Evolutionary conservation across 2,329 filamentous ascomycete species (phyloP).

Genomic region (Fusarium napiforme): DNA sequence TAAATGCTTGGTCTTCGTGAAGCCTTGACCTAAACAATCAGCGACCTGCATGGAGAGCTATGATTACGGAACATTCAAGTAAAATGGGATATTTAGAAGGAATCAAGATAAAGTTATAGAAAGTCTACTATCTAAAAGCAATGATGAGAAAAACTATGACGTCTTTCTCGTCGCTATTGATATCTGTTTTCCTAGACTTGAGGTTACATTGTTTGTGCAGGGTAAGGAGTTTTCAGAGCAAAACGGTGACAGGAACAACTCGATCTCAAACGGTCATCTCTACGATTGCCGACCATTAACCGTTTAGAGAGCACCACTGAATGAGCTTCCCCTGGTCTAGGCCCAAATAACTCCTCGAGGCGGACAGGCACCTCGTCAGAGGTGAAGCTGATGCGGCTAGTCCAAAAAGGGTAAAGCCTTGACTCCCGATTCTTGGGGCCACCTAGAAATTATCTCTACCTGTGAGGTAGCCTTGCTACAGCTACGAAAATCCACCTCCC

Average conservation of each 20-base stretch:
- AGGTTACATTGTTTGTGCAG: neutral
- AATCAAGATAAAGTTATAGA: neutral
- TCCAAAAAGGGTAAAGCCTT: conserved; percentile 30
- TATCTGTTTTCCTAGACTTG: neutral
- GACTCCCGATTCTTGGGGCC: conserved; percentile 44
- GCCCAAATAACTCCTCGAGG: conserved; percentile 18
- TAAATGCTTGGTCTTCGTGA: too few relatives aligned
- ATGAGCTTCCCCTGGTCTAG: conserved; percentile 33
- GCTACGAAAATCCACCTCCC: conserved; percentile 49
- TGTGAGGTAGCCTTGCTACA: conserved; percentile 45
- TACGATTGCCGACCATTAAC: conserved; percentile 38
- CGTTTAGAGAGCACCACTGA: conserved; percentile 2
- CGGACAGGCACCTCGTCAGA: conserved; percentile 24
- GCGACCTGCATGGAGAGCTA: neutral
- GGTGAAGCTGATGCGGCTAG: conserved; percentile 35
- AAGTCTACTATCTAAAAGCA: neutral
- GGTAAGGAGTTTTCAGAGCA: neutral
- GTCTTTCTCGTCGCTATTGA: neutral
- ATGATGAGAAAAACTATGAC: neutral
- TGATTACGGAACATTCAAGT: too few relatives aligned
- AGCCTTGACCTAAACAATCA: neutral
- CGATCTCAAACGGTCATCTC: neutral
- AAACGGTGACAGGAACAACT: conserved; percentile 2
- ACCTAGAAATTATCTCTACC: conserved; percentile 51
- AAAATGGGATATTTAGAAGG: neutral